phyloP scores from a whole-genome alignment of 1,139 yeast genomes.

The Yamadazyma dushanensis region DNA sequence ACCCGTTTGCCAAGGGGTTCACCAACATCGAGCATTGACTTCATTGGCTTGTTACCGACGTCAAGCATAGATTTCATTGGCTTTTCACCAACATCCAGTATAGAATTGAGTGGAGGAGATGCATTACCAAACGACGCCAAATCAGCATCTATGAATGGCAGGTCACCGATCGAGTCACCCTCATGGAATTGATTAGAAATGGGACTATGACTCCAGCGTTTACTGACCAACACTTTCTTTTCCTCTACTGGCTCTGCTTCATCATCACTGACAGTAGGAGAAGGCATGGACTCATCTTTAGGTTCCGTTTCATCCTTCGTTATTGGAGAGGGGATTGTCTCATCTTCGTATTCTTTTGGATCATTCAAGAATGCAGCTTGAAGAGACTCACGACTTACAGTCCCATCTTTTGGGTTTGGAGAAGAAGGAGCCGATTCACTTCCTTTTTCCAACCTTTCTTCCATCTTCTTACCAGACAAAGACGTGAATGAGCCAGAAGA shows the following conservation, averaged over 20 bases:
- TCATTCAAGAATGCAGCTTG: too few relatives aligned
- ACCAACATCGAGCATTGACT: conserved; percentile 13
- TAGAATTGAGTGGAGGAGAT: conserved; percentile 10
- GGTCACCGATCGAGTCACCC: neutral
- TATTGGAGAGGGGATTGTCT: too few relatives aligned
- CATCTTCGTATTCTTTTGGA: too few relatives aligned
- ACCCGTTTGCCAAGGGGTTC: too few relatives aligned
- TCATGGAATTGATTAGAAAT: neutral
- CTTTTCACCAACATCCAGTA: conserved; percentile 19
- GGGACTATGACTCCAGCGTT: neutral
- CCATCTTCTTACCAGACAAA: conserved; percentile 5
- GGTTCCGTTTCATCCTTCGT: neutral
- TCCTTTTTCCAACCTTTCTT: neutral
- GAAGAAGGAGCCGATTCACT: conserved; percentile 1
- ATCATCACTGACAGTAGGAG: conserved; percentile 10
- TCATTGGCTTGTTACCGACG: too few relatives aligned
- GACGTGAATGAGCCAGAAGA: conserved; percentile 22
- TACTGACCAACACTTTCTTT: neutral
- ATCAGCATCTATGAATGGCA: conserved; percentile 2
- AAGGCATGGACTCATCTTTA: conserved; percentile 10
- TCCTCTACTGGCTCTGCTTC: neutral
- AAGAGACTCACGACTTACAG: too few relatives aligned
- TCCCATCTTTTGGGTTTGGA: too few relatives aligned
- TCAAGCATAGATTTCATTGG: conserved; percentile 11
- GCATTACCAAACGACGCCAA: too few relatives aligned